Base-by-base conservation (phyloP, 2,329 filamentous ascomycete genomes). In the Ceratocystis eucalypticola region DNA sequence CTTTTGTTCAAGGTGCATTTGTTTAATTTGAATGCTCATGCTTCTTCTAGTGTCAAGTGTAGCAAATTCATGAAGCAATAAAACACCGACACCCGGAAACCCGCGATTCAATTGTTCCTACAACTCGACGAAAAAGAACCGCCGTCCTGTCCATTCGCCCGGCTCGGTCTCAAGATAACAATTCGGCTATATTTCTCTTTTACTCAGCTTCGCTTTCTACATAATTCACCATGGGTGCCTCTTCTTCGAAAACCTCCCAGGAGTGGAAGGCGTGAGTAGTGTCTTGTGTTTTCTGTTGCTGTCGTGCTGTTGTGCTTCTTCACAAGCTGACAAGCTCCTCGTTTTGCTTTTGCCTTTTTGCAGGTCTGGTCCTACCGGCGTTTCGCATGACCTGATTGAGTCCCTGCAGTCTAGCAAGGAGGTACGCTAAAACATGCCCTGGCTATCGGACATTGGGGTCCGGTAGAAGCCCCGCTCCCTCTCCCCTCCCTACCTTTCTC, bases 381-480 rank as follows among this genome's bases (percentile, higher is more conserved):
- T 96, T 76, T 96, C 91, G 70, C 86, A 89, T 73, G 86, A 89
- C 74, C 81, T 96, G 73, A 82, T 95, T 72, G 87, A 96, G 73
- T 85, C 87, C 69, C 81, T 97, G 69, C 90, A 96, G 76, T 84
- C 85, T 69, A 96, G 85, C 79, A 83, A 88, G 71, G 91, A 96
- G 85, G 92, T 96, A 82, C 73, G 78, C 65, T 53, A 44, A 66
- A 50, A 50, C n/a, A 50, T 6, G 10, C 7, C 20, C 53, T 12
- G n/a, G 48, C 7, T 22, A 22, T 5, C 48, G 17, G 48, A 25
- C 48, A 12, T 22, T n/a, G n/a, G n/a, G 12, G 37, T 20, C 53
- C n/a, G 12, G 53, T 25, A 57, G 25, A 30, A 30, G 20, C 53
- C 10, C 53, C 25, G 2, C 53, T 28, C 20, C 10, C n/a, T 17